Conservation (phyloP, 2,329 filamentous ascomycete species). For the Cadophora sp. region DNA sequence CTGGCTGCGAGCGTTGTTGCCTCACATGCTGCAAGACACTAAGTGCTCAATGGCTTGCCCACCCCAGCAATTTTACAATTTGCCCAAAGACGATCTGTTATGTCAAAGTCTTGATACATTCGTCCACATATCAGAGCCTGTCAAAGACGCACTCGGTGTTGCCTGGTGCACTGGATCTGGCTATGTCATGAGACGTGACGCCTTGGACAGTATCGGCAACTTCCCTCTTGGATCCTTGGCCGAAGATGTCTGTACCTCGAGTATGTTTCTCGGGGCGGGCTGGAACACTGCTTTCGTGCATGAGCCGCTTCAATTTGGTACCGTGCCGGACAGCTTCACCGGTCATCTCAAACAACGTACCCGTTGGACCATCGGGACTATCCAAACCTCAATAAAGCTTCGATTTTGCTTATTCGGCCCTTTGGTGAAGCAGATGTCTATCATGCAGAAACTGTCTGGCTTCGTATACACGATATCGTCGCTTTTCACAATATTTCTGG, state of each 20-base stretch:
- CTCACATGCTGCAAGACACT: no score
- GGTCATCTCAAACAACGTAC: constrained; percentile 63
- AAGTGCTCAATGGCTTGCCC: no score
- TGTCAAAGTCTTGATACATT: no score
- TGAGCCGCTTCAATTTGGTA: constrained; percentile 65
- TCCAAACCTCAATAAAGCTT: no score
- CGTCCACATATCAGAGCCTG: no score
- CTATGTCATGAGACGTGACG: constrained; percentile 63
- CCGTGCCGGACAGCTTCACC: constrained; percentile 62
- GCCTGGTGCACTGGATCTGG: constrained; percentile 68
- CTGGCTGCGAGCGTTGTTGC: no score
- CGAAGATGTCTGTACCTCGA: constrained; percentile 66
- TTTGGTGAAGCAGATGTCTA: constrained; percentile 56
- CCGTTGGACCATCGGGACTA: constrained; percentile 48
- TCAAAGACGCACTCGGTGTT: constrained; percentile 53
- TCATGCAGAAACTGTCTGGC: constrained; percentile 60
- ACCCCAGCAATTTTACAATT: no score
- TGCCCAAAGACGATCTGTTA: no score
- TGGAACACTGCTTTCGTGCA: constrained; percentile 68
- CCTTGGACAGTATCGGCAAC: constrained; percentile 65
- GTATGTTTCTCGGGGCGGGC: constrained; percentile 62
- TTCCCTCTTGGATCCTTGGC: constrained; percentile 65
- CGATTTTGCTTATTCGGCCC: constrained; percentile 50
- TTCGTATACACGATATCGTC: constrained; percentile 58
- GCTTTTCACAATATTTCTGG: constrained; percentile 58